Evolutionary conservation across 1,284 basidiomycete species (phyloP).

Genomic region (Coniferiporia sulphurascens): DNA sequence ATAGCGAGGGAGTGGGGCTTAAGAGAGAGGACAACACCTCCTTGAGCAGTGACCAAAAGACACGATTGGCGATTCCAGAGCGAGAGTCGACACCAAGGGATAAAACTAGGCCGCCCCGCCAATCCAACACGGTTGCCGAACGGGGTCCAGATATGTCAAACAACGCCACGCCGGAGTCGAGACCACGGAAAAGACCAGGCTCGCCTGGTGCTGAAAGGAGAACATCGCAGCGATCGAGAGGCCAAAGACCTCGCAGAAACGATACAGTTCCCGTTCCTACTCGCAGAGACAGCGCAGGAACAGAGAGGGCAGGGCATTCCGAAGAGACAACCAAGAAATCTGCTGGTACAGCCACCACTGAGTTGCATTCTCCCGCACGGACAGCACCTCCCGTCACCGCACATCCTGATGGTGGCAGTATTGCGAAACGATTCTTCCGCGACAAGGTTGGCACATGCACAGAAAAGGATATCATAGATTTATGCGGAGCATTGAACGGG

Average conservation of each 20-base stretch:
- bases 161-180: neutral
- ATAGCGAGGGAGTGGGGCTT: neutral
- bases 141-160: neutral
- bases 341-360: neutral
- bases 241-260: neutral
- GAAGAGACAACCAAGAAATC: no score
- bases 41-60: neutral
- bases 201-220: neutral
- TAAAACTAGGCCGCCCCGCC: no score
- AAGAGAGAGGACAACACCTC: neutral
- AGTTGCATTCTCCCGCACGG: neutral
- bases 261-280: neutral
- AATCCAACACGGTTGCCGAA: neutral
- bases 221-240: neutral
- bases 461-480: conserved; percentile 5
- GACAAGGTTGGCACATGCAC: conserved; percentile 1
- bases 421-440: neutral
- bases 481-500: neutral
- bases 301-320: neutral
- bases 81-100: neutral
- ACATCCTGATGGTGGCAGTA: neutral
- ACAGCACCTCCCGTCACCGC: neutral
- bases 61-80: neutral
- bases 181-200: neutral
- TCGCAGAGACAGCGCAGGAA: neutral